Evolutionary conservation across 495 filamentous ascomycete species (phyloP), one percentile per base, ranked within the genome.

Genomic region (Aspergillus affinis): DNA sequence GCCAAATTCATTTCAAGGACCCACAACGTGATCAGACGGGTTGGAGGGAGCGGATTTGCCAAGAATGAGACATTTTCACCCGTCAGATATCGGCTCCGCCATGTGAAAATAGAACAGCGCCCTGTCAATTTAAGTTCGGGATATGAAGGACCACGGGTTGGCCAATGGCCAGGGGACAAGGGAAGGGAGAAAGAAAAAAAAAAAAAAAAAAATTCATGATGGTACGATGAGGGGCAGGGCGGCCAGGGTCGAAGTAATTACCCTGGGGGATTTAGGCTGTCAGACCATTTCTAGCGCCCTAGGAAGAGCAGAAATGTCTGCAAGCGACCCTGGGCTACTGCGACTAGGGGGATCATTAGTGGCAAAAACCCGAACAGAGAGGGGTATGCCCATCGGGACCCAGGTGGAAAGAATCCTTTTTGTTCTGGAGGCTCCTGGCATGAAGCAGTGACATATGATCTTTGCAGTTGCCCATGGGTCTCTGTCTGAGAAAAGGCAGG

Each of bases 21-120:
- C 50, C 36, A 41, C 36, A 41, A 41, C 13, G 36, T 41, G 36
- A 41, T 41, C 36, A 41, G 36, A 41, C 36, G 36, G 29, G 29
- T 32, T 4, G 29, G 12, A 15, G 36, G 36, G 5, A 15, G 36
- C 36, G 36, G 13, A 41, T 15, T 41, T 41, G 36, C 55, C 49
- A 58, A 48, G 23, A 49, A 45, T 58, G 55, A 30, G 55, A 49
- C 26, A 58, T 58, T 58, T 58, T 57, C 48, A n/a, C 46, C 47
- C 19, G 1, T 57, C 45, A 21, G 19, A 20, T 20, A 9, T 45
- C 20, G 29, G 41, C 47, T 15, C 27, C 47, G 30, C 19, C 46
- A 29, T 29, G 47, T 12, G n/a, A 23, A 21, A 19, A 23, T 20
- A 48, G 27, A 29, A 58, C 29, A 19, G 20, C 10, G 23, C 18